These are phyloP conservation scores for Termitomyces sp. DNA, from an alignment of 768 basidiomycete genomes.

Conservation along the genomic window DNA sequence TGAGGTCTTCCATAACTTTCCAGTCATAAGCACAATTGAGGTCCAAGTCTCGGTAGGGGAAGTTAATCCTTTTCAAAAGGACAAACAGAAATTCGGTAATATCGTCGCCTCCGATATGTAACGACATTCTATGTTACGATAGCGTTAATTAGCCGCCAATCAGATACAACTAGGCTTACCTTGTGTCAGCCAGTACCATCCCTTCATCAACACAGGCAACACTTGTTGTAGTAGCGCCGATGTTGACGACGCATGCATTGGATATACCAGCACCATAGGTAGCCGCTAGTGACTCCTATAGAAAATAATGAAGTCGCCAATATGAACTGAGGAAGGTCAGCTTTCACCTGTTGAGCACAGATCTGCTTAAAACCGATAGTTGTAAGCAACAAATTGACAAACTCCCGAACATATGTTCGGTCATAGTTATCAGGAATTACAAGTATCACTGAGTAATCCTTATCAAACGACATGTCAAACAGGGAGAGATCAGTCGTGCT, in stretches of 20 bases:
- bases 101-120: slow-evolving; percentile 92
- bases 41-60: slow-evolving; percentile 85
- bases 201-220: slow-evolving; percentile 96
- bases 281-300: slow-evolving; percentile 85
- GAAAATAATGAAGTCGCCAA: not conserved
- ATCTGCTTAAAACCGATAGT: slow-evolving; percentile 91
- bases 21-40: slow-evolving; percentile 79
- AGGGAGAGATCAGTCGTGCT: not conserved
- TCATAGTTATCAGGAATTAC: slow-evolving; percentile 93
- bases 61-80: slow-evolving; percentile 70
- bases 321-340: not conserved
- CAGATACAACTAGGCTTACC: slow-evolving; percentile 38
- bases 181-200: slow-evolving; percentile 77
- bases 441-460: slow-evolving; percentile 86
- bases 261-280: slow-evolving; percentile 95
- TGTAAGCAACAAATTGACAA: slow-evolving; percentile 65
- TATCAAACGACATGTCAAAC: not conserved
- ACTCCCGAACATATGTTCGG: slow-evolving; percentile 72
- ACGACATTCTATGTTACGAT: slow-evolving; percentile 47
- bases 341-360: slow-evolving; percentile 79
- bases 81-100: slow-evolving; percentile 86
- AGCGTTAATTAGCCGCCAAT: slow-evolving; percentile 1
- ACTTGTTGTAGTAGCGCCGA: slow-evolving; percentile 79
- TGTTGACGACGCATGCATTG: slow-evolving; percentile 92
- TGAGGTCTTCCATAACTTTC: slow-evolving; percentile 88